Base-by-base conservation (phyloP, 345 rosid genomes). In the Pistacia integerrima region DNA sequence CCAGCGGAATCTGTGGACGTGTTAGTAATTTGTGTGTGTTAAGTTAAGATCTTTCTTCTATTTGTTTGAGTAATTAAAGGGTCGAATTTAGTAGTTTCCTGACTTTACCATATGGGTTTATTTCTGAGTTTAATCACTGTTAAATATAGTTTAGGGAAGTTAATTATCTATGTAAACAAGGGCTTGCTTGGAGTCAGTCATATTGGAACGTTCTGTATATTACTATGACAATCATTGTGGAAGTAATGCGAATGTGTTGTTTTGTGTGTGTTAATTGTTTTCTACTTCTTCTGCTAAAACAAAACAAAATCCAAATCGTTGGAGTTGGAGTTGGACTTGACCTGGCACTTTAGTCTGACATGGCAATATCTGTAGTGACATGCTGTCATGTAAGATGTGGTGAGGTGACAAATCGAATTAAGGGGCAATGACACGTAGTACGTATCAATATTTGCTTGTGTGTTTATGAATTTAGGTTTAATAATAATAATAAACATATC, bases 341-440 rank as follows among this genome's bases (percentile, higher is more conserved):
- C 33, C 4, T 38, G 41, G 41, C 41, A 38, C 25, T 25, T 25
- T 25, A 36, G 0, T n/a, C n/a, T n/a, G n/a, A n/a, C n/a, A 36
- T 38, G 41, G 41, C 41, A 38, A 38, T 38, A 38, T 38, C 41
- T 38, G 41, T 6, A 4, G 41, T 38, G 41, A 38, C 6, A 38
- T 38, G 41, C 41, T 38, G 41, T 38, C 41, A 33, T 64, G 25
- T 3, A 64, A 35, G 17, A 11, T 11, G 49, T 38, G 49, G 68
- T 64, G 68, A 64, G 48, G 49, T 64, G 58, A 67, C 71, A 25
- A 69, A 28, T n/a, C 17, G 58, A 52, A 44, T 46, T 10, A 58
- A 44, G 60, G 68, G 69, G 68, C 8, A 49, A 62, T 73, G 33
- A 62, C 69, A 73, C 33, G 67, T 62, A 33, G 33, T 69, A 38